A percentile compares a stretch with the other conserved stretches of the same genome.
phyloP scores from a whole-genome alignment of 768 basidiomycete genomes.

The Leccinum aurantiacum region DNA sequence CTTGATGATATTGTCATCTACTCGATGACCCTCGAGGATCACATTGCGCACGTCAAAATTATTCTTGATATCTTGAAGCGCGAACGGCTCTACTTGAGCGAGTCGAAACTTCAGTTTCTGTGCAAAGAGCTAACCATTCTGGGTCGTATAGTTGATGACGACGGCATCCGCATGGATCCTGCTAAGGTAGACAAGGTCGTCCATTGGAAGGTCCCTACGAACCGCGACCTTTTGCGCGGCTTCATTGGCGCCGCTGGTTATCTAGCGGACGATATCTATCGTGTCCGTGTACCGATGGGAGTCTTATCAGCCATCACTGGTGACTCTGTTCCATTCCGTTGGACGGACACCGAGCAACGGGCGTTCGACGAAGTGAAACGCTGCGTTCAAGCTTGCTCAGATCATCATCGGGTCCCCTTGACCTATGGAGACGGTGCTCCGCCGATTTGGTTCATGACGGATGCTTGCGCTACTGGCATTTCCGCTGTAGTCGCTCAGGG shows the following conservation, averaged over 20 bases:
- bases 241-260: neutral
- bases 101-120: slow-evolving; percentile 36
- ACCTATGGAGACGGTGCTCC: neutral
- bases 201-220: slow-evolving; percentile 9
- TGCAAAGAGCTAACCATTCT: slow-evolving; percentile 32
- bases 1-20: slow-evolving; percentile 10
- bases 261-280: slow-evolving; percentile 4
- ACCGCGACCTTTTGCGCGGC: neutral
- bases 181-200: slow-evolving; percentile 40
- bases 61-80: too few relatives aligned
- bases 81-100: slow-evolving; percentile 39
- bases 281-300: neutral
- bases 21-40: slow-evolving; percentile 24
- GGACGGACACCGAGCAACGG: neutral
- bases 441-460: neutral
- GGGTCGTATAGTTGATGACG: slow-evolving; percentile 37
- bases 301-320: neutral
- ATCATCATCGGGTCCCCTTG: neutral
- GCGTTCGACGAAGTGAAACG: neutral
- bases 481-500: neutral
- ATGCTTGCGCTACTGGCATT: neutral
- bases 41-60: slow-evolving; percentile 28
- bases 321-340: neutral
- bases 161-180: slow-evolving; percentile 44
- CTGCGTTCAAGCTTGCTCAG: neutral